Evolutionary conservation across 2,329 filamentous ascomycete genomes (phyloP).

Genomic region (Gyromitra esculenta): DNA sequence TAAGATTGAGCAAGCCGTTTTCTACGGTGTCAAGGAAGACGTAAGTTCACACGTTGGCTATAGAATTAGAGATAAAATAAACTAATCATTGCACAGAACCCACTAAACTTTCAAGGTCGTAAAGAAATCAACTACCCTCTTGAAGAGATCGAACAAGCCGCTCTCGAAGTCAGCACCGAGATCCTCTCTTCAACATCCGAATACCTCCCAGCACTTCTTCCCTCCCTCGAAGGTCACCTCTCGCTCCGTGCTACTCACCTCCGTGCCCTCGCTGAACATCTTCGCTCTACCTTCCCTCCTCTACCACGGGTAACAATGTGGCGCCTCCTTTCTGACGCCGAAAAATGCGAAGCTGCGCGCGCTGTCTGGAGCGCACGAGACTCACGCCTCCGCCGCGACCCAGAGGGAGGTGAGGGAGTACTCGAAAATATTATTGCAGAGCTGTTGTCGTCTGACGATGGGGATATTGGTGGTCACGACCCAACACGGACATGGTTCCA

Average conservation of each 20-base stretch:
- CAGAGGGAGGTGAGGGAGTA: slow-evolving; percentile 54
- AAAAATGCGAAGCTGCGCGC: slow-evolving; percentile 84
- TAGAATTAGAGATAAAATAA: slow-evolving; percentile 22
- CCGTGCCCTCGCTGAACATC: slow-evolving; percentile 75
- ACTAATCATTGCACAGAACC: slow-evolving; percentile 65
- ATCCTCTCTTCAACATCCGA: slow-evolving; percentile 80
- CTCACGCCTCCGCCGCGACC: slow-evolving; percentile 52
- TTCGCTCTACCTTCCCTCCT: slow-evolving; percentile 72
- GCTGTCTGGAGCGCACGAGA: slow-evolving; percentile 80
- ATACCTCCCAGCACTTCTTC: slow-evolving; percentile 76
- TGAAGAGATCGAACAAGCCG: slow-evolving; percentile 78
- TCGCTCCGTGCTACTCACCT: slow-evolving; percentile 76
- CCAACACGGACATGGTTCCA: slow-evolving; percentile 54
- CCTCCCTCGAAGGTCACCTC: slow-evolving; percentile 83
- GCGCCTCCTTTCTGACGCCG: slow-evolving; percentile 86
- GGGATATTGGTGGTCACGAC: slow-evolving; percentile 60
- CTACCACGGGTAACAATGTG: slow-evolving; percentile 77
- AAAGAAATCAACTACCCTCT: slow-evolving; percentile 73
- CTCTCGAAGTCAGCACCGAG: slow-evolving; percentile 79
- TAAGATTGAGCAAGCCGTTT: slow-evolving; percentile 93
- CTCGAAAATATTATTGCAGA: slow-evolving; percentile 52
- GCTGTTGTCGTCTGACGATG: slow-evolving; percentile 53
- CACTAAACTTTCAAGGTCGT: slow-evolving; percentile 82
- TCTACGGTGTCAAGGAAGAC: slow-evolving; percentile 81
- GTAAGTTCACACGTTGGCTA: slow-evolving; percentile 42